A percentile compares a stretch with the other conserved stretches of the same genome.
These are phyloP conservation scores for Scutellaria galericulata DNA, from an alignment of 257 asterid genomes.

Conservation along the genomic window DNA sequence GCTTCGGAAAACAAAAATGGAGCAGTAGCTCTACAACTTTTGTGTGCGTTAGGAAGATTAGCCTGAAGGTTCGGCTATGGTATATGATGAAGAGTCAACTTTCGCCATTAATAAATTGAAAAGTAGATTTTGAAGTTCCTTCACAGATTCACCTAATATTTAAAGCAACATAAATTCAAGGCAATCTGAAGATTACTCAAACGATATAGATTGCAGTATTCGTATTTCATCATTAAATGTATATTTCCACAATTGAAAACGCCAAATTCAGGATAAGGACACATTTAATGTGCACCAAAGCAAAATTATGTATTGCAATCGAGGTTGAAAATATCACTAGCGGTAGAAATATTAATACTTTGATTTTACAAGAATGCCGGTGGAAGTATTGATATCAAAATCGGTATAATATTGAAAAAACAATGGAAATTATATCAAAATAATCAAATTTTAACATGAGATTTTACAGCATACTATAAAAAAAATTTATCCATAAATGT, in stretches of 20 bases:
- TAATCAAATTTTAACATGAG: no score
- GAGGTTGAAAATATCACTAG: no score
- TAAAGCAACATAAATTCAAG: slow-evolving; percentile 15
- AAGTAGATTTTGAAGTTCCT: not conserved
- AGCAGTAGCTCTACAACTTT: slow-evolving; percentile 14
- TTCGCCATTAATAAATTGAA: slow-evolving; percentile 7
- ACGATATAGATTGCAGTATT: slow-evolving; percentile 27
- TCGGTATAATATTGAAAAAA: no score
- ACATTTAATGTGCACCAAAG: no score
- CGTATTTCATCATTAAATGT: slow-evolving; percentile 34
- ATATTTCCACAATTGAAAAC: slow-evolving; percentile 6
- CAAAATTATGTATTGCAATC: no score
- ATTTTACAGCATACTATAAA: no score
- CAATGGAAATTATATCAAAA: no score
- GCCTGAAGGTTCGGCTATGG: not conserved
- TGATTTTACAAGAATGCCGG: no score
- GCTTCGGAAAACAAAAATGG: slow-evolving; percentile 19
- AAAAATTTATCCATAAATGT: no score
- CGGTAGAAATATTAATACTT: no score
- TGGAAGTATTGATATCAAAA: no score
- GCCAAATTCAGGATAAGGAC: not conserved
- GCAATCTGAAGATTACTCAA: slow-evolving; percentile 26
- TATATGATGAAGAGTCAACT: slow-evolving; percentile 20
- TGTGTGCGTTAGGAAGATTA: slow-evolving; percentile 18
- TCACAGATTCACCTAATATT: slow-evolving; percentile 25